A percentile compares a stretch with the other conserved stretches of the same genome.
phyloP scores from a whole-genome alignment of 768 basidiomycete genomes.

The Lentinula boryana region DNA sequence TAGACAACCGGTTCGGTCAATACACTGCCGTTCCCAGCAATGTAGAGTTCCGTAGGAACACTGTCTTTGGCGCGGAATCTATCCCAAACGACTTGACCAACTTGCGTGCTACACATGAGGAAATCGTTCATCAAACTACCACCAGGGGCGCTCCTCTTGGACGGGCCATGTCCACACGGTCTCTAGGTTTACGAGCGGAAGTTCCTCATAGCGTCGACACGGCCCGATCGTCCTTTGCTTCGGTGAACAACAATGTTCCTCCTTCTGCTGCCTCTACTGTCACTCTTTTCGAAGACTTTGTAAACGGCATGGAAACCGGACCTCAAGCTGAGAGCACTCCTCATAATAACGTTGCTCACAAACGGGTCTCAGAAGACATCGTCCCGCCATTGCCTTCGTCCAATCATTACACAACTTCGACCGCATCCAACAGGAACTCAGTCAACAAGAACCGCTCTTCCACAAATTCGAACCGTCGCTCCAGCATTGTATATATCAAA shows the following conservation, averaged over 20 bases:
- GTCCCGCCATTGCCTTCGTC: conserved; percentile 26
- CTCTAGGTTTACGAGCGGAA: conserved; percentile 42
- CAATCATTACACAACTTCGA: background rate
- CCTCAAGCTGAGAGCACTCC: conserved; percentile 64
- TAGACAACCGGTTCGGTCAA: conserved; percentile 37
- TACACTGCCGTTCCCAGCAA: conserved; percentile 33
- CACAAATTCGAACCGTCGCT: conserved; percentile 29
- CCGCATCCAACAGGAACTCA: conserved; percentile 20
- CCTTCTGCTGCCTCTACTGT: conserved; percentile 57
- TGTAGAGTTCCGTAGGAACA: conserved; percentile 41
- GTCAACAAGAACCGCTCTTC: conserved; percentile 4
- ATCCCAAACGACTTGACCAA: conserved; percentile 25
- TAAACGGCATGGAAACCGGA: conserved; percentile 31
- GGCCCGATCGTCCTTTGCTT: conserved; percentile 45
- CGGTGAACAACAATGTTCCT: conserved; percentile 26
- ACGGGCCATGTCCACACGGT: conserved; percentile 37
- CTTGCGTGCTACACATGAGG: conserved; percentile 33
- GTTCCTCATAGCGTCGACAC: conserved; percentile 43
- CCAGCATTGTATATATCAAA: conserved; percentile 62
- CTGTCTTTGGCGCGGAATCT: conserved; percentile 38
- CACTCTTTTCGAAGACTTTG: conserved; percentile 54
- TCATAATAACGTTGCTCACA: conserved; percentile 37
- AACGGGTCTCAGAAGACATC: conserved; percentile 21
- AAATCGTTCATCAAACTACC: conserved; percentile 26
- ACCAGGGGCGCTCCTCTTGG: conserved; percentile 17